phyloP scores from a whole-genome alignment of 306 rosid species.

The Citrullus mucosospermus region DNA sequence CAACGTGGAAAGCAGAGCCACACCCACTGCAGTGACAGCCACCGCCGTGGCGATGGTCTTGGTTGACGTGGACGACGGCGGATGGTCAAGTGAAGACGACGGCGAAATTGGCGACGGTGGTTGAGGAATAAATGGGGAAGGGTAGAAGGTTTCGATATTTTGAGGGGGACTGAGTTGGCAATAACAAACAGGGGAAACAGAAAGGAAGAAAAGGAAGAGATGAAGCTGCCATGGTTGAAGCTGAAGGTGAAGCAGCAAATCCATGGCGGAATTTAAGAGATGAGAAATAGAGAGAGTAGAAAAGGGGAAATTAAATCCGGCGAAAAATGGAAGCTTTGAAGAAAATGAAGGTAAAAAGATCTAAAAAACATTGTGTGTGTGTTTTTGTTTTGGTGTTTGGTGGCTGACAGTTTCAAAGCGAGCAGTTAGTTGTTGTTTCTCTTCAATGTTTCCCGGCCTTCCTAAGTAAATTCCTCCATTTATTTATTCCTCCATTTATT shows the following conservation, averaged over 20 bases:
- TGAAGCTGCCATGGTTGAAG: conserved; percentile 21
- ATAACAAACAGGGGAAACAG: conserved; percentile 11
- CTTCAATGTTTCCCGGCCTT: neutral
- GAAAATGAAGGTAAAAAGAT: neutral
- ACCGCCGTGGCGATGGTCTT: conserved; percentile 38
- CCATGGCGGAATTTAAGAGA: neutral
- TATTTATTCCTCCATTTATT: no score
- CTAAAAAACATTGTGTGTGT: conserved; percentile 3
- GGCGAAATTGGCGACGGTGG: conserved; percentile 8
- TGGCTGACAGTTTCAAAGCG: conserved; percentile 52
- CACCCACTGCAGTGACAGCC: conserved; percentile 51
- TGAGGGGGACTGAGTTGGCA: conserved; percentile 31
- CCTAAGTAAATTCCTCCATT: neutral
- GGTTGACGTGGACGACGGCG: conserved; percentile 20
- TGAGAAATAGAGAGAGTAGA: neutral
- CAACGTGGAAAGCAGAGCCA: conserved; percentile 37
- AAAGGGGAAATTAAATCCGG: neutral
- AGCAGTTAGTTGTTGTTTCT: conserved; percentile 17
- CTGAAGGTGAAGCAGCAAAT: conserved; percentile 1
- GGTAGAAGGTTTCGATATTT: conserved; percentile 63
- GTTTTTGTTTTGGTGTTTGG: conserved; percentile 3
- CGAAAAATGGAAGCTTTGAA: neutral
- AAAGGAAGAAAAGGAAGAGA: conserved; percentile 14
- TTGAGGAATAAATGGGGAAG: conserved; percentile 13
- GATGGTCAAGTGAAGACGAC: neutral